phyloP scores from a whole-genome alignment of 2,329 filamentous ascomycete genomes.

The Rhinocladiella similis region DNA sequence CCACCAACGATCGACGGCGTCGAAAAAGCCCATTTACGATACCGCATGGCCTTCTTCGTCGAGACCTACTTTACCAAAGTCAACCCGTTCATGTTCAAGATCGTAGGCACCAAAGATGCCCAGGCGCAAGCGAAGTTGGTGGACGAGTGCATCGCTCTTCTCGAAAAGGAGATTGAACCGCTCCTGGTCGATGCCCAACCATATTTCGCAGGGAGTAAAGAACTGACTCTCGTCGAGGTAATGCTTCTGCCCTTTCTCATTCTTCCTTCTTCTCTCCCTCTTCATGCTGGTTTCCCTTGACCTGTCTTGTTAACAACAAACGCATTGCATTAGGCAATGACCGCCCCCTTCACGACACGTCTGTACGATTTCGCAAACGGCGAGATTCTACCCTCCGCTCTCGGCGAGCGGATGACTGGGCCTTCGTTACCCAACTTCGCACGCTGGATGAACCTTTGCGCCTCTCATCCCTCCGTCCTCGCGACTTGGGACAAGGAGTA shows the following conservation, averaged over 20 bases:
- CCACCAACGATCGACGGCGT: conserved; percentile 42
- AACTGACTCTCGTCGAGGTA: conserved; percentile 74
- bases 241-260: conserved; percentile 20
- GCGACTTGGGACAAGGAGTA: conserved; percentile 60
- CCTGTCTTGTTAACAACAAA: too few species aligned
- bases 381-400: conserved; percentile 42
- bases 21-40: conserved; percentile 61
- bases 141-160: conserved; percentile 54
- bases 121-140: conserved; percentile 53
- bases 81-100: conserved; percentile 48
- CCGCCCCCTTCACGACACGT: conserved; percentile 67
- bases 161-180: conserved; percentile 73
- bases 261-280: background rate
- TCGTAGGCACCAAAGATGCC: conserved; percentile 48
- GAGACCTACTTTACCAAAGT: conserved; percentile 69
- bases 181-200: conserved; percentile 55
- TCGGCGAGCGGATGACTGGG: conserved; percentile 43
- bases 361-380: conserved; percentile 57
- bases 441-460: conserved; percentile 64
- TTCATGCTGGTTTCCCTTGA: background rate
- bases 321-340: too few species aligned
- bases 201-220: conserved; percentile 65
- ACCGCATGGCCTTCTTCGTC: conserved; percentile 69
- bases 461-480: conserved; percentile 65
- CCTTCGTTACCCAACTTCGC: conserved; percentile 61